These are phyloP conservation scores for Solanum chacoense DNA, from an alignment of 305 asterid species.

Conservation along the genomic window DNA sequence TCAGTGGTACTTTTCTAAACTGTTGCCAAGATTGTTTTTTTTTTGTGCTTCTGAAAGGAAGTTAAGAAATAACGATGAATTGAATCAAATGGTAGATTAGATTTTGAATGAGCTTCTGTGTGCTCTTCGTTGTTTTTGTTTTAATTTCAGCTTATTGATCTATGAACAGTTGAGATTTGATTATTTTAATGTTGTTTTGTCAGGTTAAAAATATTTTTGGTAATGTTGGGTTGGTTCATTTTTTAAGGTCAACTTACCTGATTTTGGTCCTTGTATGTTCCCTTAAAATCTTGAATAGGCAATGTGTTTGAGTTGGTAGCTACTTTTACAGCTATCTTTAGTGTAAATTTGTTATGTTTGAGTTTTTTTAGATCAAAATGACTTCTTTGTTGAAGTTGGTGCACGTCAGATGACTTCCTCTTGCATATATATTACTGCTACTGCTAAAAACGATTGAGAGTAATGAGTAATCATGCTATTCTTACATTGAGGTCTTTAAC, in stretches of 20 bases:
- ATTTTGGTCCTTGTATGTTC: neutral
- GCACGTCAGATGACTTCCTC: neutral
- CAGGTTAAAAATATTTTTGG: neutral
- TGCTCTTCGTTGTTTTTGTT: conserved; percentile 1
- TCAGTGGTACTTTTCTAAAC: conserved; percentile 16
- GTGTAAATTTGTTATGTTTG: neutral
- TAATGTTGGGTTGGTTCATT: neutral
- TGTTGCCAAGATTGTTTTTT: neutral
- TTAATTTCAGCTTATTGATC: neutral
- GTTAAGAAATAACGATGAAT: neutral
- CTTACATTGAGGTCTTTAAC: neutral
- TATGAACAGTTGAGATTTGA: neutral
- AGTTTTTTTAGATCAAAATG: neutral
- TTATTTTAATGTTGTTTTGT: neutral
- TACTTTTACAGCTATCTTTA: neutral
- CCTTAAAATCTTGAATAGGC: neutral
- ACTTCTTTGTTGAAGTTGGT: neutral
- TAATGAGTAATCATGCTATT: neutral
- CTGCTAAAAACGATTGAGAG: neutral
- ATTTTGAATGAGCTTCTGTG: conserved; percentile 16
- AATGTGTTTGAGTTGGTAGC: neutral
- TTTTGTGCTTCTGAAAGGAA: conserved; percentile 1
- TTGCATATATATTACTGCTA: neutral
- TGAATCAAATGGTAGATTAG: conserved; percentile 35
- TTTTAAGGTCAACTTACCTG: neutral